Evolutionary conservation across 176 grass and related monocot species (phyloP), one percentile per base, ranked within the genome.

Genomic region (Neostapfia colusana): DNA sequence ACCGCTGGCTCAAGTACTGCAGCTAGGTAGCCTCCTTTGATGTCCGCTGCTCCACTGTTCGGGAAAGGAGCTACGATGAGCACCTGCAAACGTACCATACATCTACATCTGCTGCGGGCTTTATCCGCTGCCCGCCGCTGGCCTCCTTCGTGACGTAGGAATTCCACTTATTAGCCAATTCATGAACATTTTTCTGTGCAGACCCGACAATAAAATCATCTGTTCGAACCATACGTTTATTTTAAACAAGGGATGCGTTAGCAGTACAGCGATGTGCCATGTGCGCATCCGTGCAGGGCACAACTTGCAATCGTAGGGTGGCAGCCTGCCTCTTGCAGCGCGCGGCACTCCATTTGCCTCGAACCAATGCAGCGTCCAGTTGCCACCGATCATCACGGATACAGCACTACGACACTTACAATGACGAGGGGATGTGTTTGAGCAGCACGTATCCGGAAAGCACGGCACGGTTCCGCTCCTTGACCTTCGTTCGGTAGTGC

Each of bases 391-490:
- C 63, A 46, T 43, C 66, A 64, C 54, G 8, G 25, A 55, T 76
- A 76, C 56, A 10, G 11, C 21, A 20, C 63, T 27, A 20, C 63
- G 55, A 6, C 21, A 75, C 78, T 94, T 85, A 90, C 66, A 98
- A 84, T 65, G 95, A 92, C 48, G 91, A 90, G 25, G 87, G 84
- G 38, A 88, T 94, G 61, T 87, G 89, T 77, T 78, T 88, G 59
- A 98, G 85, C 64, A 90, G 14, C 14, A 92, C 87, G 39, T 92
- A 94, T 68, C 95, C 95, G 53, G 89, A 88, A 12, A 98, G 95
- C 67, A 90, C 91, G 36, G 82, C 85, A 0, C 89, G 87, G 68
- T 95, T 90, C 10, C 91, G 78, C 54, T 95, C 95, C 18, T 98
- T 92, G 40, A 81, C 91, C 85, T 86, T 94, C 7, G 87, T 88